Percentiles rank a stretch among this genome's conserved stretches.
Evolutionary conservation across 2,329 filamentous ascomycete species (phyloP).

Genomic region (Diaporthe sp.): DNA sequence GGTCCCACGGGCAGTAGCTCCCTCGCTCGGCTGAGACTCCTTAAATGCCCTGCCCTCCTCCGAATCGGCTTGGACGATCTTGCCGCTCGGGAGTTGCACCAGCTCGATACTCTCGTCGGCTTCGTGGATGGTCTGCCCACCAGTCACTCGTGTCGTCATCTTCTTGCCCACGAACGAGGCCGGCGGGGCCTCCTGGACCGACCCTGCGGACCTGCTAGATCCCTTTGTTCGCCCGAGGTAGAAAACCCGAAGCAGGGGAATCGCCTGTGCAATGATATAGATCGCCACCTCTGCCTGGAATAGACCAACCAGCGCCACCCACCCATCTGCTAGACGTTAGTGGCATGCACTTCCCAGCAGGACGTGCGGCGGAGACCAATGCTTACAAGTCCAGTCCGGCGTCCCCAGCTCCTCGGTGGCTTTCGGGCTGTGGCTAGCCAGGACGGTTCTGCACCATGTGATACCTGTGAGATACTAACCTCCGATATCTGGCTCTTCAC

Average conservation of each 20-base stretch:
- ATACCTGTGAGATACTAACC: not conserved
- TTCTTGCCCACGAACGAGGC: not conserved
- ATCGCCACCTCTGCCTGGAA: slow-evolving; percentile 30
- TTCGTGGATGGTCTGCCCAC: not conserved
- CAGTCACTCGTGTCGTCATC: slow-evolving; percentile 3
- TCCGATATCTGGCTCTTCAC: not conserved
- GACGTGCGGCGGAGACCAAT: not conserved
- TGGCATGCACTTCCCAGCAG: not conserved
- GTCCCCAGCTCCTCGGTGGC: slow-evolving; percentile 16
- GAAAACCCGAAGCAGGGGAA: slow-evolving; percentile 28
- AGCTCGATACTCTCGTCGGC: slow-evolving; percentile 23
- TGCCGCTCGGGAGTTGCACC: slow-evolving; percentile 25
- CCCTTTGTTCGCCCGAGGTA: slow-evolving; percentile 1
- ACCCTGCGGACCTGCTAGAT: not conserved
- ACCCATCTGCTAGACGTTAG: slow-evolving; percentile 16
- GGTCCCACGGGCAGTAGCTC: no score
- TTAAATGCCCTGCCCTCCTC: slow-evolving; percentile 24
- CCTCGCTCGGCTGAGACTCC: not conserved
- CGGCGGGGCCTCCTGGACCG: not conserved
- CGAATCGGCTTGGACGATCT: slow-evolving; percentile 27
- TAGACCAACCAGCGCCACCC: slow-evolving; percentile 12
- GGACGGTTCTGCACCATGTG: not conserved
- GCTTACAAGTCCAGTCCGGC: slow-evolving; percentile 31
- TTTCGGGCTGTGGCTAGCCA: slow-evolving; percentile 10
- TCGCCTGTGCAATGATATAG: slow-evolving; percentile 30